Percentiles rank a stretch among this genome's conserved stretches.
phyloP scores from a whole-genome alignment of 2,329 filamentous ascomycete genomes.

The Colletotrichum sansevieriae region DNA sequence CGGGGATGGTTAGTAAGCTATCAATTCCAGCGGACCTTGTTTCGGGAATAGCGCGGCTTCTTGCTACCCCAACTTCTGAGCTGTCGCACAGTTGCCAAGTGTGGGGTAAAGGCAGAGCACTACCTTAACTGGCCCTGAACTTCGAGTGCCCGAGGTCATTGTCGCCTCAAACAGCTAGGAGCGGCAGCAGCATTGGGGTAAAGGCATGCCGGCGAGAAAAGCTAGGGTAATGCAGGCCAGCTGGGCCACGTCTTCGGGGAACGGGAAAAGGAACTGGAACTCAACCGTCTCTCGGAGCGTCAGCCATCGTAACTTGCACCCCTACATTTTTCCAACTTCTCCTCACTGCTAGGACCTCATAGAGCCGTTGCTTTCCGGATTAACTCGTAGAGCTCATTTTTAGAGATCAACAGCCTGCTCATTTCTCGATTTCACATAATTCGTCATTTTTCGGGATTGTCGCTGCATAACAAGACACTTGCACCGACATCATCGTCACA shows the following conservation, averaged over 20 bases:
- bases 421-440: slow-evolving; percentile 1
- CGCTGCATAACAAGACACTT: background rate
- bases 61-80: slow-evolving; percentile 24
- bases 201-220: slow-evolving; percentile 13
- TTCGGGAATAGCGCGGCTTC: slow-evolving; percentile 13
- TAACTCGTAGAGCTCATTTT: background rate
- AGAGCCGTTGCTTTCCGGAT: slow-evolving; percentile 12
- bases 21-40: background rate
- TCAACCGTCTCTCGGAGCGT: too few relatives aligned
- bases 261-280: background rate
- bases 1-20: slow-evolving; percentile 18
- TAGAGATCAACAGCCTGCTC: background rate
- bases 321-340: slow-evolving; percentile 9
- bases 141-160: slow-evolving; percentile 14
- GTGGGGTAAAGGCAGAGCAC: slow-evolving; percentile 34
- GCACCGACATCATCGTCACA: background rate
- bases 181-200: background rate
- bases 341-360: slow-evolving; percentile 11
- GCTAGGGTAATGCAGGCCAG: slow-evolving; percentile 5
- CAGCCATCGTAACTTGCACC: background rate
- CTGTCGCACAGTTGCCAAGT: slow-evolving; percentile 30
- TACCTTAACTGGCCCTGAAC: slow-evolving; percentile 22
- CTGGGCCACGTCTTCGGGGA: slow-evolving; percentile 10
- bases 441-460: background rate
- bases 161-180: slow-evolving; percentile 30